A percentile compares a stretch with the other conserved stretches of the same genome.
phyloP scores from a whole-genome alignment of 768 basidiomycete species.

The Lepiota venenata region DNA sequence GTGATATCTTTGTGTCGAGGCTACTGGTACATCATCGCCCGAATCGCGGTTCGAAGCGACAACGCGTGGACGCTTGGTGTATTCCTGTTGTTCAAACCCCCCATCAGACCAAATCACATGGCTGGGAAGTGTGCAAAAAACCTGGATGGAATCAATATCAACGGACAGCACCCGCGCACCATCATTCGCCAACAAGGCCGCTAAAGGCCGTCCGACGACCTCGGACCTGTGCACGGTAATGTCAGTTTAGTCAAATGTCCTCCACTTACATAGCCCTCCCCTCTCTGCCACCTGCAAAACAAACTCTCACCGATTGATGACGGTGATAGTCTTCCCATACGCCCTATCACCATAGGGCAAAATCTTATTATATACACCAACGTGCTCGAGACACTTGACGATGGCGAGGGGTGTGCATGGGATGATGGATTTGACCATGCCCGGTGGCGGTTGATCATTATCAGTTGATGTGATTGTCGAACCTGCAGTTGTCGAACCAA shows the following conservation, averaged over 20 bases:
- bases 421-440: constrained; percentile 93
- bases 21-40: background rate
- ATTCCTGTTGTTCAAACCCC: constrained; percentile 52
- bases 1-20: constrained; percentile 55
- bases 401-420: constrained; percentile 97
- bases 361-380: constrained; percentile 91
- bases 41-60: constrained; percentile 24
- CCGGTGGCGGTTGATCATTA: constrained; percentile 68
- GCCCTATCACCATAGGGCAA: constrained; percentile 94
- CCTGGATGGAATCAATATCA: constrained; percentile 93
- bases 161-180: constrained; percentile 94
- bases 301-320: constrained; percentile 80
- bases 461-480: constrained; percentile 23
- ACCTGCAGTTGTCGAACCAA: constrained; percentile 31
- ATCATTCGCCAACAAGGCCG: constrained; percentile 93
- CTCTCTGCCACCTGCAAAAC: background rate
- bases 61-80: constrained; percentile 80
- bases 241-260: background rate
- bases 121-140: constrained; percentile 15
- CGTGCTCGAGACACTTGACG: constrained; percentile 90
- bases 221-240: constrained; percentile 63
- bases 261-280: too few relatives aligned
- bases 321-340: constrained; percentile 88
- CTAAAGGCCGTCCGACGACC: constrained; percentile 96
- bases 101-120: background rate